These are phyloP conservation scores for Xylaria grammica DNA, from an alignment of 495 filamentous ascomycete genomes.

Conservation along the genomic window DNA sequence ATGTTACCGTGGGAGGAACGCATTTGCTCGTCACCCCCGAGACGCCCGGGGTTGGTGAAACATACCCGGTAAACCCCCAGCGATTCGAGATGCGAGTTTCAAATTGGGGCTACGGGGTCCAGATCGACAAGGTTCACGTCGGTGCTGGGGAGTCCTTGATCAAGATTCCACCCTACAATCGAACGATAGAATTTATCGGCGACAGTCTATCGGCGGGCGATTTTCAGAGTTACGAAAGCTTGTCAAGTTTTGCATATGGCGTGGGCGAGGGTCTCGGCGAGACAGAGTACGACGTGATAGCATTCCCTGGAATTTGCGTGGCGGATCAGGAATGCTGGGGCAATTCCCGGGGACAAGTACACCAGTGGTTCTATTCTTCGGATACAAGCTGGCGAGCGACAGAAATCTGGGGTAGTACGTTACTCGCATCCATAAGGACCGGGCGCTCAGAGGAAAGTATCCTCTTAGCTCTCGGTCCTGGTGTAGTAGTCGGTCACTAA, in stretches of 20 bases:
- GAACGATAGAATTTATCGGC: slow-evolving; percentile 70
- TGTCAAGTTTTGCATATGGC: slow-evolving; percentile 65
- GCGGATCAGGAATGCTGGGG: slow-evolving; percentile 65
- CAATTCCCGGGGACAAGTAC: slow-evolving; percentile 57
- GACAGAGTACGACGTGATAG: slow-evolving; percentile 66
- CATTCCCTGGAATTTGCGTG: slow-evolving; percentile 67
- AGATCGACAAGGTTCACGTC: slow-evolving; percentile 63
- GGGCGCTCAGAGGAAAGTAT: background rate
- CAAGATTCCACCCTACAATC: slow-evolving; percentile 55
- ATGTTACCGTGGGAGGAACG: slow-evolving; percentile 64
- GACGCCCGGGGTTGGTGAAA: slow-evolving; percentile 48
- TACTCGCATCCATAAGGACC: background rate
- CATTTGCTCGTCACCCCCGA: slow-evolving; percentile 61
- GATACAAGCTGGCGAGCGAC: slow-evolving; percentile 61
- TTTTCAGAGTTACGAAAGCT: slow-evolving; percentile 68
- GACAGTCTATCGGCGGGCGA: slow-evolving; percentile 63
- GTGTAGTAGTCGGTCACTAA: background rate
- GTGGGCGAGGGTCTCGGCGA: slow-evolving; percentile 66
- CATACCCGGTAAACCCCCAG: slow-evolving; percentile 45
- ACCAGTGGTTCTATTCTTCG: slow-evolving; percentile 71
- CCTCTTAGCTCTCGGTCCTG: background rate
- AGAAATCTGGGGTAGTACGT: slow-evolving; percentile 55
- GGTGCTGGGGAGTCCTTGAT: slow-evolving; percentile 52
- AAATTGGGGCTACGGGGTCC: slow-evolving; percentile 71
- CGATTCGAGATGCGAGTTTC: slow-evolving; percentile 64